These are phyloP conservation scores for Angomonas desouzai DNA, from an alignment of 208 protist species.

Conservation along the genomic window DNA sequence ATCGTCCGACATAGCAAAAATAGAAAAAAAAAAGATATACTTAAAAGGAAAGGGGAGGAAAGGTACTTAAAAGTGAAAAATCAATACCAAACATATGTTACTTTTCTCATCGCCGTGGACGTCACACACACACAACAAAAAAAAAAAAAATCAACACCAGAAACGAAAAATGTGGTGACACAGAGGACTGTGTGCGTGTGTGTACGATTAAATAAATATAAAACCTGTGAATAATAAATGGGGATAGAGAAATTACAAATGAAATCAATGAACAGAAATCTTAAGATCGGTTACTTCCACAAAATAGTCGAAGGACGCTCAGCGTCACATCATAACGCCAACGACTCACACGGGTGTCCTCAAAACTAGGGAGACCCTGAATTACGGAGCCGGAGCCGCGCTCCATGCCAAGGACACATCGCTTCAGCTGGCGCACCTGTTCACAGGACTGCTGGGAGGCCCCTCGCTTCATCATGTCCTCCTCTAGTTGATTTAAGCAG, in stretches of 20 bases:
- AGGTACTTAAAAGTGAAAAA: conserved; percentile 10
- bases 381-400: conserved; percentile 4
- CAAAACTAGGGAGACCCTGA: conserved; percentile 9
- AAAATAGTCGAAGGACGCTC: conserved; percentile 63
- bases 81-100: not conserved
- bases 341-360: conserved; percentile 20
- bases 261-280: not conserved
- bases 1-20: conserved; percentile 1
- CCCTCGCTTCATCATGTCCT: conserved; percentile 60
- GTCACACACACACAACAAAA: conserved; percentile 11
- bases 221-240: too few species aligned
- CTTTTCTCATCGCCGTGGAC: too few species aligned
- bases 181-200: too few species aligned
- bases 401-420: conserved; percentile 43
- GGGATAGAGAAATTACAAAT: too few species aligned
- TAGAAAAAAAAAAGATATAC: conserved; percentile 8
- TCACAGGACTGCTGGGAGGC: conserved; percentile 43
- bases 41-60: conserved; percentile 8
- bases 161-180: too few species aligned
- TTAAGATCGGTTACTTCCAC: conserved; percentile 32
- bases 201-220: not conserved
- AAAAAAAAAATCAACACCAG: conserved; percentile 14
- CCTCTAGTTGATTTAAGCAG: conserved; percentile 71
- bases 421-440: conserved; percentile 57
- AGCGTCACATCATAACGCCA: conserved; percentile 63